A percentile compares a stretch with the other conserved stretches of the same genome.
Conservation (phyloP, 1,284 basidiomycete genomes). For the Sporisorium scitamineum region DNA sequence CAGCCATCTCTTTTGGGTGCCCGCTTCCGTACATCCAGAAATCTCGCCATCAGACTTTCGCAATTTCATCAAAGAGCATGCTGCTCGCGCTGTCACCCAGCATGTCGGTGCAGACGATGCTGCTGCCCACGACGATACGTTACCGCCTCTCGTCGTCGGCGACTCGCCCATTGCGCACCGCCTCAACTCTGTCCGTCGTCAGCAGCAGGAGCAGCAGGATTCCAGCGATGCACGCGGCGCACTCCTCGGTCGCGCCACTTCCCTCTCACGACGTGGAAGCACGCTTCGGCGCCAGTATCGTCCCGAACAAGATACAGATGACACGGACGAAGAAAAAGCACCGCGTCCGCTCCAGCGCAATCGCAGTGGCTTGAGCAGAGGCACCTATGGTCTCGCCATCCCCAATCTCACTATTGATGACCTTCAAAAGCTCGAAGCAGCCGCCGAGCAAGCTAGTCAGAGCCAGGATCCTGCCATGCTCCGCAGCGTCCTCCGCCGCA, state of each 20-base stretch:
- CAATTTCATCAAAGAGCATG: slow-evolving; percentile 92
- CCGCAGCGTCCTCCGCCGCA: slow-evolving; percentile 83
- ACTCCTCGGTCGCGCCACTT: slow-evolving; percentile 56
- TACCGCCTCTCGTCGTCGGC: slow-evolving; percentile 24
- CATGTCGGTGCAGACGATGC: slow-evolving; percentile 22
- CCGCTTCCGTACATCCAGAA: slow-evolving; percentile 93
- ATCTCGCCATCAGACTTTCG: slow-evolving; percentile 96
- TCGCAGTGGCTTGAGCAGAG: slow-evolving; percentile 32
- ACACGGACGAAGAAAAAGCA: slow-evolving; percentile 73
- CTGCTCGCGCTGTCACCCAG: slow-evolving; percentile 71
- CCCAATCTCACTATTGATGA: slow-evolving; percentile 87
- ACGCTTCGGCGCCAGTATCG: slow-evolving; percentile 72
- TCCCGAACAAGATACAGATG: slow-evolving; percentile 75
- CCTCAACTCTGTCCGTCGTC: slow-evolving; percentile 44
- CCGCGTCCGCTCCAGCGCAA: slow-evolving; percentile 42
- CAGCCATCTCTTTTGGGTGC: slow-evolving; percentile 91
- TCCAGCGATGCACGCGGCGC: slow-evolving; percentile 24
- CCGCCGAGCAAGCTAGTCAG: slow-evolving; percentile 81
- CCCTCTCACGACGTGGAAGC: slow-evolving; percentile 60
- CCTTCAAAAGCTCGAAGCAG: slow-evolving; percentile 88
- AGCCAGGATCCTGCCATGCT: slow-evolving; percentile 86
- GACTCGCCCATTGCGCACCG: slow-evolving; percentile 49
- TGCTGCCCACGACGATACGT: slow-evolving; percentile 17
- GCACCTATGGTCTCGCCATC: slow-evolving; percentile 25
- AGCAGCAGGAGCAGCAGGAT: slow-evolving; percentile 38